These are phyloP conservation scores for Brettanomyces custersianus DNA, from an alignment of 805 yeast species.

Conservation along the genomic window DNA sequence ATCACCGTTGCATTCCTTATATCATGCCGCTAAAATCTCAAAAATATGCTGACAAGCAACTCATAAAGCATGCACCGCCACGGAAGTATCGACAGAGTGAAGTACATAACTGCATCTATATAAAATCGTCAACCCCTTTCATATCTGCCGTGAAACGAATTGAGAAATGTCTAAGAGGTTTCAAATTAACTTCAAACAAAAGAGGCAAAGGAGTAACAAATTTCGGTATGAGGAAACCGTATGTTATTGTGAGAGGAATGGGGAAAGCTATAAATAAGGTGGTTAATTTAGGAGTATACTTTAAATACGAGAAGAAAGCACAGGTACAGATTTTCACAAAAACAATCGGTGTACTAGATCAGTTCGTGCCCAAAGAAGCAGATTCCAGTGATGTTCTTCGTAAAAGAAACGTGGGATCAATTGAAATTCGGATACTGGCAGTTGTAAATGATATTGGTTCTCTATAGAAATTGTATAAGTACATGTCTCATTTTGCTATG, in stretches of 20 bases:
- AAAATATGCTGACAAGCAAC: conserved; percentile 29
- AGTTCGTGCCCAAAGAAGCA: conserved; percentile 26
- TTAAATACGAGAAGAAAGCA: conserved; percentile 39
- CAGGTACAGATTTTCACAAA: conserved; percentile 55
- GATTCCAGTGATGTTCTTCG: conserved; percentile 18
- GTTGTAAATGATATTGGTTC: not conserved
- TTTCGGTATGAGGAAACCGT: conserved; percentile 22
- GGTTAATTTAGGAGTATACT: conserved; percentile 52
- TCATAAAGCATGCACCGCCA: conserved; percentile 49
- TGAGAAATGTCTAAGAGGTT: conserved; percentile 34
- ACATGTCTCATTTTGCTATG: not conserved
- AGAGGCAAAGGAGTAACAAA: conserved; percentile 23
- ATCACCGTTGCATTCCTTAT: no score
- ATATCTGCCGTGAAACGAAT: conserved; percentile 65
- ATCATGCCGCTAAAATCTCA: no score
- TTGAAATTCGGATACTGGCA: conserved; percentile 35
- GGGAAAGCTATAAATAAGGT: conserved; percentile 64
- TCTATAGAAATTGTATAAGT: not conserved
- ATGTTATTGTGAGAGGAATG: conserved; percentile 61
- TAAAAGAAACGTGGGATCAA: conserved; percentile 38
- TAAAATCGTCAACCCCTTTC: conserved; percentile 63
- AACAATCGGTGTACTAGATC: conserved; percentile 66
- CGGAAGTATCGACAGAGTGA: conserved; percentile 33
- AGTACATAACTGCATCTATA: conserved; percentile 39
- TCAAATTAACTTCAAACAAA: conserved; percentile 31